Conservation (phyloP, 345 rosid species). For the Linum lewisii region DNA sequence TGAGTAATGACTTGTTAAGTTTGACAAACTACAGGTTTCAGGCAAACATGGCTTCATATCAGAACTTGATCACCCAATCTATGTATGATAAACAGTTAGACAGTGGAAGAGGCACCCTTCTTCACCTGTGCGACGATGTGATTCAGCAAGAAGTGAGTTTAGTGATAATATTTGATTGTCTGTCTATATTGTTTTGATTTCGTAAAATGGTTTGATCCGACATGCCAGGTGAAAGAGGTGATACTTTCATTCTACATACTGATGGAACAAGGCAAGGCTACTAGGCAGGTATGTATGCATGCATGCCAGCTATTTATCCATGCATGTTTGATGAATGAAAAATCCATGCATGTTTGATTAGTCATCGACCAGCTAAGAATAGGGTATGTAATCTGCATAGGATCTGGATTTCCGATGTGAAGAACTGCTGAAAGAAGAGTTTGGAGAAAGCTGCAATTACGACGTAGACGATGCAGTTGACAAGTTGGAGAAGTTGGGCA, state of each 20-base stretch:
- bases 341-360: neutral
- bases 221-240: constrained; percentile 42
- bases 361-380: neutral
- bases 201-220: neutral
- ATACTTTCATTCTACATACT: constrained; percentile 3
- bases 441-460: constrained; percentile 6
- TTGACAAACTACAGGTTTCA: constrained; percentile 52
- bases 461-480: constrained; percentile 23
- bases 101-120: constrained; percentile 93
- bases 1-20: no score
- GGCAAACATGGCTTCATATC: constrained; percentile 73
- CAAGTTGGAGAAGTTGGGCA: constrained; percentile 79
- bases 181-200: neutral
- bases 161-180: constrained; percentile 3
- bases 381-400: constrained; percentile 1
- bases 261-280: constrained; percentile 22
- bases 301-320: no score
- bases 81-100: constrained; percentile 96
- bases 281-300: constrained; percentile 43
- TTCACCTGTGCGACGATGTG: constrained; percentile 94
- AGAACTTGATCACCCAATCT: constrained; percentile 84
- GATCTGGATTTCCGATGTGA: constrained; percentile 3
- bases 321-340: no score
- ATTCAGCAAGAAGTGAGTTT: constrained; percentile 90
- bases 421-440: constrained; percentile 1